phyloP scores from a whole-genome alignment of 768 basidiomycete species.

The Lentinula lateritia region DNA sequence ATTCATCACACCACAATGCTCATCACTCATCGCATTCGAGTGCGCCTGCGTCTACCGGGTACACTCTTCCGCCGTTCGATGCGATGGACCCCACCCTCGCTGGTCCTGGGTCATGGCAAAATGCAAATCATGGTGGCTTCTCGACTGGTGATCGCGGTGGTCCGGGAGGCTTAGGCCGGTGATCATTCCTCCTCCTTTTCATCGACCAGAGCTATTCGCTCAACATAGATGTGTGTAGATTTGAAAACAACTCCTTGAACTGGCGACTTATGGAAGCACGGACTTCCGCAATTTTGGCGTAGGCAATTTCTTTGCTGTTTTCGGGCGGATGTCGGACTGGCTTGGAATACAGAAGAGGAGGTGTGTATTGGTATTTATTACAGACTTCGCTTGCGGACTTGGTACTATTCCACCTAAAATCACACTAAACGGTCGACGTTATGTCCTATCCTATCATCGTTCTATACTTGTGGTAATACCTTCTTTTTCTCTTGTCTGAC shows the following conservation, averaged over 20 bases:
- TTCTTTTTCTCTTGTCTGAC: not conserved
- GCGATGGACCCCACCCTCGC: not conserved
- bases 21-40: not conserved
- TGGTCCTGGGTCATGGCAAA: not conserved
- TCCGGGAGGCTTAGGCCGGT: conserved; percentile 5
- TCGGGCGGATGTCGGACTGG: not conserved
- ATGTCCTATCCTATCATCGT: not conserved
- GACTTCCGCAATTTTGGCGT: not conserved
- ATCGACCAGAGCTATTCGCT: conserved; percentile 1
- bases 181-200: conserved; percentile 5
- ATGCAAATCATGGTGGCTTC: not conserved
- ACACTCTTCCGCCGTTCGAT: conserved; percentile 2
- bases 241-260: not conserved
- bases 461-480: not conserved
- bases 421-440: not conserved
- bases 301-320: not conserved
- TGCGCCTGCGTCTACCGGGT: not conserved
- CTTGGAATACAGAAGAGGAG: not conserved
- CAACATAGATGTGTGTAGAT: conserved; percentile 6
- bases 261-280: not conserved
- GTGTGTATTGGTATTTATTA: conserved; percentile 1
- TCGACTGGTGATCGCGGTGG: not conserved
- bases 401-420: not conserved
- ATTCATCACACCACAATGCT: conserved; percentile 1
- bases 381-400: not conserved